phyloP scores from a whole-genome alignment of 1,284 basidiomycete genomes.

The Boletus sp. region DNA sequence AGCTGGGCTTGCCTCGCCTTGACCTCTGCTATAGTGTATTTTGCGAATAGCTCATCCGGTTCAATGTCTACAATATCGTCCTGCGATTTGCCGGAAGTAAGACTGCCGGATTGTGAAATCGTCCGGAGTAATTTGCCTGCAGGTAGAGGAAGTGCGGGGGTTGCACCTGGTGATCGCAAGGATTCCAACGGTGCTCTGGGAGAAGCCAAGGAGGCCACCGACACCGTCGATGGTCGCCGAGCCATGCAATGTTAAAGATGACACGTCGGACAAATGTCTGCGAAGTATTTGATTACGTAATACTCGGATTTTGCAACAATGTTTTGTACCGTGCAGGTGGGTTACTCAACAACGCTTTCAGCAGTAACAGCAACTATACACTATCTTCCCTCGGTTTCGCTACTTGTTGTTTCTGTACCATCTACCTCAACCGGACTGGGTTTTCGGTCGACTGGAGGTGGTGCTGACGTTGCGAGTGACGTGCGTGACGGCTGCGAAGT shows the following conservation, averaged over 20 bases:
- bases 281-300: constrained; percentile 21
- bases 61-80: constrained; percentile 42
- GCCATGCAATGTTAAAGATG: constrained; percentile 31
- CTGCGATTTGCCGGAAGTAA: constrained; percentile 19
- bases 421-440: constrained; percentile 32
- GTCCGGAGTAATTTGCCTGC: constrained; percentile 7
- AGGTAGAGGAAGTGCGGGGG: constrained; percentile 5
- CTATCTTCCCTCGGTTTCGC: constrained; percentile 27
- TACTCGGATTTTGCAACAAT: neutral
- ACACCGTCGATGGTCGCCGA: constrained; percentile 29
- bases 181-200: constrained; percentile 14
- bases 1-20: constrained; percentile 70
- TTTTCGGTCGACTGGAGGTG: constrained; percentile 37
- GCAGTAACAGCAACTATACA: constrained; percentile 11
- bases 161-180: constrained; percentile 2
- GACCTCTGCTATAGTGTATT: constrained; percentile 73
- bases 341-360: constrained; percentile 1
- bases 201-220: constrained; percentile 25
- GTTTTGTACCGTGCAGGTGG: neutral
- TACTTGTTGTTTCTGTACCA: constrained; percentile 16
- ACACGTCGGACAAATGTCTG: neutral
- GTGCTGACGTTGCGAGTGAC: constrained; percentile 38
- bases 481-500: constrained; percentile 36
- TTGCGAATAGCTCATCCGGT: constrained; percentile 80
- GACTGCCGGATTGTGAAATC: constrained; percentile 21